Conservation (phyloP, 257 asterid species). For the Salvia rosmarinus region DNA sequence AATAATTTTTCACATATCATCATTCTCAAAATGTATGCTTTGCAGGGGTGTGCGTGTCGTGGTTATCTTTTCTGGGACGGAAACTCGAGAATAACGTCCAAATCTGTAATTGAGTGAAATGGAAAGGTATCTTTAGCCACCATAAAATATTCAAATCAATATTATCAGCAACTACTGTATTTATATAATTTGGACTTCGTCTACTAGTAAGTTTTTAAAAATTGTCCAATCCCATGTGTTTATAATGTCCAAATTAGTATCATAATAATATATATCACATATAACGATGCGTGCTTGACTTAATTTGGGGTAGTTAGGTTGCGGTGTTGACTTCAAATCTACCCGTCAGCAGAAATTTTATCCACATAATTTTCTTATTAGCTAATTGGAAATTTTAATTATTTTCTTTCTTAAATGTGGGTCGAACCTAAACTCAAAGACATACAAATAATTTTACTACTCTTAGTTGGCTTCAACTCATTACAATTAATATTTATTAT, state of each 20-base stretch:
- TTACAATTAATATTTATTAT: too few species aligned
- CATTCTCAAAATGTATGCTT: too few species aligned
- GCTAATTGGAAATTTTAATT: neutral
- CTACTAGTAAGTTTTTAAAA: neutral
- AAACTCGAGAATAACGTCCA: constrained; percentile 7
- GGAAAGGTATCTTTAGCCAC: constrained; percentile 16
- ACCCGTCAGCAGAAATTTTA: neutral
- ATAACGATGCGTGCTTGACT: too few species aligned
- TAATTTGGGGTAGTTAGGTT: neutral
- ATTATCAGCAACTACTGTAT: neutral
- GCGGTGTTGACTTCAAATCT: neutral
- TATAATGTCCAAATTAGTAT: neutral
- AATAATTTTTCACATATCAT: too few species aligned
- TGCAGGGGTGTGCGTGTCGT: too few species aligned
- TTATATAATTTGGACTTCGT: neutral
- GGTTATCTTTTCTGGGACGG: constrained; percentile 1
- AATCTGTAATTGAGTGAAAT: neutral
- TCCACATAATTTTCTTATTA: neutral
- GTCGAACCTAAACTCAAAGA: too few species aligned
- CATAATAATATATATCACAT: too few species aligned
- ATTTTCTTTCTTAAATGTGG: neutral
- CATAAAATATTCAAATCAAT: constrained; percentile 18
- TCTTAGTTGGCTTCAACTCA: too few species aligned
- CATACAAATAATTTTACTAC: too few species aligned
- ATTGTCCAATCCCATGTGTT: neutral